Evolutionary conservation across 2,329 filamentous ascomycete species (phyloP).

Genomic region (Chaetoscypha palmicola): DNA sequence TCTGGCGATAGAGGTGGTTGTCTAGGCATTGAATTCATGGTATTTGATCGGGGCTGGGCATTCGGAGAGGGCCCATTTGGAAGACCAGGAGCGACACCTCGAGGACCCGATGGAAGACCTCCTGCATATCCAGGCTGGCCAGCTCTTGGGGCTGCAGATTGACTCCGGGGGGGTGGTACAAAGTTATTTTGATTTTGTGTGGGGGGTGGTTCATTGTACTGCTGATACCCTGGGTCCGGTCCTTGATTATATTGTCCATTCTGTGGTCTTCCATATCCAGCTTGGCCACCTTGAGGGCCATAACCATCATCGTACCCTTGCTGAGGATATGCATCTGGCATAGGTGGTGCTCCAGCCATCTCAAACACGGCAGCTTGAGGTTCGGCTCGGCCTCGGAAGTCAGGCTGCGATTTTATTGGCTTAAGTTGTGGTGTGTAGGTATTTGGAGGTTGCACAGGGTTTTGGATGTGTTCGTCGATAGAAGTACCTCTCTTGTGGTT

Average conservation of each 20-base stretch:
- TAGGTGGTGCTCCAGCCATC: constrained; percentile 57
- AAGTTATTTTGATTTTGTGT: constrained; percentile 19
- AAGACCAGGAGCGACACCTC: constrained; percentile 13
- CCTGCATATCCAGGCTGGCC: constrained; percentile 8
- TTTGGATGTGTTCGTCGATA: constrained; percentile 28
- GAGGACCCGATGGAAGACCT: constrained; percentile 12
- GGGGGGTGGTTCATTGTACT: constrained; percentile 9
- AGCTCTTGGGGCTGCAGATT: constrained; percentile 23
- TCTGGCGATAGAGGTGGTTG: constrained; percentile 26
- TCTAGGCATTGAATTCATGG: constrained; percentile 13
- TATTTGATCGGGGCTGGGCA: constrained; percentile 27
- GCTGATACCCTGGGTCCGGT: constrained; percentile 5
- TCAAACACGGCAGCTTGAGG: constrained; percentile 66
- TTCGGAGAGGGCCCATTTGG: constrained; percentile 20
- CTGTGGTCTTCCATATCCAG: constrained; percentile 10
- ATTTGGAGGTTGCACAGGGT: constrained; percentile 35
- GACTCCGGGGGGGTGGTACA: constrained; percentile 23
- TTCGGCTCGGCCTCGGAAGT: constrained; percentile 44
- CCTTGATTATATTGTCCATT: constrained; percentile 14
- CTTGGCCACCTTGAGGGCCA: constrained; percentile 6
- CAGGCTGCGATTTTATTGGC: constrained; percentile 60
- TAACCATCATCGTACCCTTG: constrained; percentile 26
- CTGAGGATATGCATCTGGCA: constrained; percentile 38
- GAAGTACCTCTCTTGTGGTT: constrained; percentile 20
- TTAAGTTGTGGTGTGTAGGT: constrained; percentile 38